Base-by-base conservation (phyloP, 805 yeast species). In the Ascoidea tarda region DNA sequence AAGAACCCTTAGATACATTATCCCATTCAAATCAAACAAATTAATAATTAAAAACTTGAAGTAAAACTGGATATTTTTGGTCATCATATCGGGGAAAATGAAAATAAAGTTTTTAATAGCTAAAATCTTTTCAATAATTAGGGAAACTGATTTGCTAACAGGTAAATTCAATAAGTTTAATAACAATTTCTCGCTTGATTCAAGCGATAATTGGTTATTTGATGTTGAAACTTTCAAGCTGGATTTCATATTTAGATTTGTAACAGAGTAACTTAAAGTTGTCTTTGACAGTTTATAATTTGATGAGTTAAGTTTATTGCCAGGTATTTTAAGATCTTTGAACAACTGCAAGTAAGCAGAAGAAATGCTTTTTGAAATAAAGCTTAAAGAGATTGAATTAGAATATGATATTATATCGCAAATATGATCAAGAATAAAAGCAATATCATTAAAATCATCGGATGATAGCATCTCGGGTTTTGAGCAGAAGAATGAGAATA, bases 401-500 rank as follows among this genome's bases (percentile, higher is more conserved):
- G 28, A 21, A 21, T 21, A 21, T 2, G 44, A 10, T 38, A 38
- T 8, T 10, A 38, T 14, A 8, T 38, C 44, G 8, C 14, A 10
- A 38, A 38, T 38, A 14, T 38, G 44, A 38, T 8, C 14, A 38
- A 38, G 14, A 38, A 38, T 38, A 38, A 38, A 38, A 10, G 8
- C 44, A 38, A 38, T 14, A 38, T 10, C 14, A 38, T 38, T 38
- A 38, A 10, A 10, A 10, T 38, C 14, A 38, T 8, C 44, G 2
- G 14, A 14, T 38, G 50, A 33, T 6, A 55, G 49, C 12, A 52
- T 32, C 14, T 46, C 50, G 16, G 49, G 21, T 49, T 47, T 51
- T 6, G 50, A 50, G 38, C 42, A 46, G 16, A 32, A 50, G 45
- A 46, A 55, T 3, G 46, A n/a, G 8, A 54, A 32, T 21, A 53